A percentile compares a stretch with the other conserved stretches of the same genome.
Evolutionary conservation across 176 grass and related monocot genomes (phyloP).

Genomic region (Raddia guianensis): DNA sequence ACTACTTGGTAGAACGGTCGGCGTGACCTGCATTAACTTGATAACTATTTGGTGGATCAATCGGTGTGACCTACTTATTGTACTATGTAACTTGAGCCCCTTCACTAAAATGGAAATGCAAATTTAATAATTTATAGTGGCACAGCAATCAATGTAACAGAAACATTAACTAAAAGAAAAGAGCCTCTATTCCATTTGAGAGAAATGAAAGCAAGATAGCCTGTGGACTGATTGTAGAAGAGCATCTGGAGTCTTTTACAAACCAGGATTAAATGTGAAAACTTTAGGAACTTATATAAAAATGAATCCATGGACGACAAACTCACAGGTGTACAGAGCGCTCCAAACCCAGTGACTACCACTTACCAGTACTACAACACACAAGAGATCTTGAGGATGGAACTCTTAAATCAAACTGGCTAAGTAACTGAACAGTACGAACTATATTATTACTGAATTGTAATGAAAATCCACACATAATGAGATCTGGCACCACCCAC

Average conservation of each 20-base stretch:
- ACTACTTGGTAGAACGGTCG: conserved; percentile 6
- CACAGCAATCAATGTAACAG: background rate
- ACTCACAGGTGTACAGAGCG: background rate
- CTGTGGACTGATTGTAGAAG: background rate
- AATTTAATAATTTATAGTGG: conserved; percentile 2
- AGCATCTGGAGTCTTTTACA: background rate
- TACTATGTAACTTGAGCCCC: background rate
- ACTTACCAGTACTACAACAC: background rate
- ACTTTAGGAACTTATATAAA: conserved; percentile 23
- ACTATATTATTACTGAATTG: conserved; percentile 8
- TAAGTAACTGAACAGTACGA: background rate
- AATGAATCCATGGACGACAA: conserved; percentile 3
- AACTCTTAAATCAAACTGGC: background rate
- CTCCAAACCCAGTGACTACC: background rate
- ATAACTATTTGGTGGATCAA: conserved; percentile 19
- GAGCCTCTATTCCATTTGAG: background rate
- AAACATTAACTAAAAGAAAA: background rate
- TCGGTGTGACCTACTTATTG: background rate
- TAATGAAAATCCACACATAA: background rate
- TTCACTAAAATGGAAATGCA: background rate
- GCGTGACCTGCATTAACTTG: background rate
- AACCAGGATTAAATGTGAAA: background rate
- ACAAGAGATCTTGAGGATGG: background rate
- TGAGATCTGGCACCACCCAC: background rate
- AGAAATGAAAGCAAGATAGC: background rate